Base-by-base conservation (phyloP, 345 rosid genomes). In the Noccaea caerulescens region DNA sequence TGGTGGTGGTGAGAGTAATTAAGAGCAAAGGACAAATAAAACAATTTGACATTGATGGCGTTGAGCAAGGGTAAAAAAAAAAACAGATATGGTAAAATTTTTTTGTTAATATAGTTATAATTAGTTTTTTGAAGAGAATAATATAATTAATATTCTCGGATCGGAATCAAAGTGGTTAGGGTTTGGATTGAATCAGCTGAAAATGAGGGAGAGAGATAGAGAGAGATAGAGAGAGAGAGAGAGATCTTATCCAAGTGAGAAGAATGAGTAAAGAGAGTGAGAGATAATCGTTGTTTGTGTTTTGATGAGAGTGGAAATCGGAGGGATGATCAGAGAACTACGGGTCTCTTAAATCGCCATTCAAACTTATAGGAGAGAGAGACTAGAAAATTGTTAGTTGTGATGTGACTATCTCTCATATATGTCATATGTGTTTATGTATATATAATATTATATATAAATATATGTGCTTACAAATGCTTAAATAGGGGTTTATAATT, bases 231-330 rank as follows among this genome's bases (percentile, higher is more conserved):
- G 36, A 78, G 82, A 69, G 44, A 61, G 77, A 77, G 69, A 67
- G 36, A 44, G 78, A 77, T 79, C 82, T 85, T 87, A 83, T 84
- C 87, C 87, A 83, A 77, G 69, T 54, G 34, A 30, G 79, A 63
- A 70, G 80, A 76, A 65, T 75, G 76, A 68, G 75, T 75, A 76
- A 45, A 64, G 77, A 52, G 77, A 60, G 71, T 49, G 76, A 63
- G 75, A 69, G 75, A 77, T 77, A 63, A 65, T 55, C 66, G 73
- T 49, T 71, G 60, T 76, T 69, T 55, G 58, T 63, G 76, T 61
- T 72, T 62, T 54, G 72, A 61, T 50, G 71, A 83, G 86, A 80
- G 79, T 74, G 45, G 66, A 76, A 80, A 80, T 14, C 77, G 81
- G 84, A 86, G 69, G 69, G 76, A 72, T 67, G 82, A 82, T 81